These are phyloP conservation scores for Bocquillonia castaneifolia DNA, from an alignment of 441 rosid species.

Conservation along the genomic window DNA sequence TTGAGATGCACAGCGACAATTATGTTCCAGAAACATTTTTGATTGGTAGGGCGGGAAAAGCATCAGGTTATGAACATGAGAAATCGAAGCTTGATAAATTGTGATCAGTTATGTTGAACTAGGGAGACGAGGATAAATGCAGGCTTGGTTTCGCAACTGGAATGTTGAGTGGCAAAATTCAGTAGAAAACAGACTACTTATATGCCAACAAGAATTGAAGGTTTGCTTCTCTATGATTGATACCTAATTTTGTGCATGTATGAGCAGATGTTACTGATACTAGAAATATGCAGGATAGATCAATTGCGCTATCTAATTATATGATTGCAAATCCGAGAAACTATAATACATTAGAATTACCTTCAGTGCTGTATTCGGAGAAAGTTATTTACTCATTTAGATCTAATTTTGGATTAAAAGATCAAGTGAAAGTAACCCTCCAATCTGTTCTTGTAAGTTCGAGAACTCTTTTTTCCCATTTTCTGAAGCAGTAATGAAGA, in stretches of 20 bases:
- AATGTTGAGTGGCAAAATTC: not conserved
- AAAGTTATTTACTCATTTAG: too few species aligned
- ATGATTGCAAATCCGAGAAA: not conserved
- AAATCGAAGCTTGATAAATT: slow-evolving; percentile 26
- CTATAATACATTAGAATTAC: not conserved
- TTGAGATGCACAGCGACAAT: slow-evolving; percentile 44
- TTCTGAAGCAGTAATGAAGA: too few species aligned
- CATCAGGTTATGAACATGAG: slow-evolving; percentile 67
- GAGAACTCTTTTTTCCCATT: too few species aligned
- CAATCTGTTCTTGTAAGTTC: too few species aligned
- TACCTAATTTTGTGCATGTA: not conserved
- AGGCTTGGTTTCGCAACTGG: not conserved
- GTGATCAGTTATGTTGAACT: not conserved
- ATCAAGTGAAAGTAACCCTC: too few species aligned
- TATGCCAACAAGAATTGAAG: not conserved
- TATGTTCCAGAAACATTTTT: slow-evolving; percentile 47
- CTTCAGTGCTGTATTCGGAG: not conserved
- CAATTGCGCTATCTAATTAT: too few species aligned
- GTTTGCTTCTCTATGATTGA: not conserved
- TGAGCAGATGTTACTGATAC: not conserved
- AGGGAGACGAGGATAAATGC: not conserved
- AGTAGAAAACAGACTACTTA: not conserved
- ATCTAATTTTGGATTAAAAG: too few species aligned
- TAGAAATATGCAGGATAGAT: too few species aligned
- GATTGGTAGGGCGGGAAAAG: slow-evolving; percentile 78